Evolutionary conservation across 2,329 filamentous ascomycete species (phyloP), one percentile per base, ranked within the genome.

Genomic region (Xylariomycetidae sp.): DNA sequence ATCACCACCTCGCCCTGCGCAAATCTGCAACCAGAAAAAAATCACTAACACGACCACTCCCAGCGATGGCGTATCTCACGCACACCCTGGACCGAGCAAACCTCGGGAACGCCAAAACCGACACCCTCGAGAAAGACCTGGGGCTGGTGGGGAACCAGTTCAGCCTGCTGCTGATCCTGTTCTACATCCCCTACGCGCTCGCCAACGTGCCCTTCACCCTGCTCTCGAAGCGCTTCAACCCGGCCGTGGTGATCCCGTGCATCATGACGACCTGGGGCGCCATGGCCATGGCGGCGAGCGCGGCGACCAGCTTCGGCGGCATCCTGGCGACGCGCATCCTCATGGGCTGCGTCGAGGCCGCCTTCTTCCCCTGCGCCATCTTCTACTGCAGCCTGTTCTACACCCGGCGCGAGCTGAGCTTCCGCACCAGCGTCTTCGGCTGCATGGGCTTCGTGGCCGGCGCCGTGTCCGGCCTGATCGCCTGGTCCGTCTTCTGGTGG

Each of bases 51-150:
- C 18, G 8, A n/a, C 19, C 11, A 27, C 8, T 15, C 4, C 16
- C 16, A 38, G 38, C 40, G 14, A 23, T 45, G 27, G 45, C 40
- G 12, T 51, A 52, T 29, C 41, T 53, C 29, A 47, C 45, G 9
- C 42, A 51, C 20, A 41, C 49, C 2, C 42, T 55, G 12, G 51
- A 55, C 33, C 42, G 51, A 15, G 43, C 46, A n/a, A 57, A 57
- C 29, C 47, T 58, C 3, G 53, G 51, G 15, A 56, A 58, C 31
- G 53, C 51, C 9, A 51, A 58, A 23, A 57, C 51, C 4, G 53
- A 54, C 34, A 45, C 39, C 12, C 33, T 58, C 8, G 50, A 54
- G 19, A 45, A 36, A 15, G 53, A 56, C 17, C 39, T 57, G 3
- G 43, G 49, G 11, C 50, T 58, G 16, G 40, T 40, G 1, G 50